Evolutionary conservation across 805 yeast species (phyloP), one percentile per base, ranked within the genome.

Genomic region (Myxozyma neotropica): DNA sequence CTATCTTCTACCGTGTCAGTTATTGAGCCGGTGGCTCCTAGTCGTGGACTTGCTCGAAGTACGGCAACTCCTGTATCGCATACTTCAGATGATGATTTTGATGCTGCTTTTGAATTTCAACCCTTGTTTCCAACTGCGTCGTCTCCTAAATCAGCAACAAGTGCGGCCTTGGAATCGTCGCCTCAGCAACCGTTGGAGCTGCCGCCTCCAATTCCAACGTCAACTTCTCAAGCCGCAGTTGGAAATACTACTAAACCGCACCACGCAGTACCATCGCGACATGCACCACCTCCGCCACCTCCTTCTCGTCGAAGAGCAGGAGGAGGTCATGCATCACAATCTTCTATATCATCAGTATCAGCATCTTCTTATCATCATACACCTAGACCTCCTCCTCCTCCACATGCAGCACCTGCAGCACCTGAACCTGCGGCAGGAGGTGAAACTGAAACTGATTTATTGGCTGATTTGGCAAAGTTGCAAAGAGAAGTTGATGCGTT

Each of bases 391-490:
- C 44, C 36, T 8, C 27, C 49, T 19, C 53, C 47, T 35, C 55
- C 26, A 29, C 39, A 35, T 21, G 52, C 47, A 4, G 46, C 55
- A 17, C 51, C 53, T 27, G 15, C 27, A 19, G 45, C 55, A 15
- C 46, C 31, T 44, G 53, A 17, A n/a, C 19, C 48, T 21, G 27
- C 31, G 10, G 44, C 43, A 12, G 55, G 19, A 24, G 55, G 39
- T 36, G 58, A 43, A 6, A 38, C 45, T 2, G 61, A 49, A 15
- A 57, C 62, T 10, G 68, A 61, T 46, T 49, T 65, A 42, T 38
- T 65, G 27, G 68, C 68, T 21, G 66, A 61, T 52, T 35, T 65
- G 44, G 57, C 60, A 3, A 58, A 61, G 17, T 40, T 65, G 49
- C 65, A 64, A 35, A 45, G 43, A 26, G 63, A 65, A 33, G 58